Evolutionary conservation across 306 rosid species (phyloP).

Genomic region (Vigna mungo): DNA sequence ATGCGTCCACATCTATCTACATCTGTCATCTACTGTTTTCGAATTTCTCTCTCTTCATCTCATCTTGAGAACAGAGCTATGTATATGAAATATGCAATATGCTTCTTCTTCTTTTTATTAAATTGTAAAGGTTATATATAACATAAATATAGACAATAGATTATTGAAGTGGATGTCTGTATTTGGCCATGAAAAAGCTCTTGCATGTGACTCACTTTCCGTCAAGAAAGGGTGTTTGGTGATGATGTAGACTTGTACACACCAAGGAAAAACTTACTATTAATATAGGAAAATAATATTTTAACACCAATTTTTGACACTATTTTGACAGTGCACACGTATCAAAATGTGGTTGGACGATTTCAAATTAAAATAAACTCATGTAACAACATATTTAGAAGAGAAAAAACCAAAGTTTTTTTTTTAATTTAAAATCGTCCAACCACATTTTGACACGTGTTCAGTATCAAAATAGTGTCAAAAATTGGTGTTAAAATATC

Average conservation of each 20-base stretch:
- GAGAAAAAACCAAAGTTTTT: too few relatives aligned
- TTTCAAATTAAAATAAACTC: too few relatives aligned
- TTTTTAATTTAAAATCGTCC: too few relatives aligned
- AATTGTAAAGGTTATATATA: constrained; percentile 13
- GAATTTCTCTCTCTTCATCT: constrained; percentile 38
- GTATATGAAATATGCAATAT: constrained; percentile 28
- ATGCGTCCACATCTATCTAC: constrained; percentile 27
- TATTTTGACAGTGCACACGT: too few relatives aligned
- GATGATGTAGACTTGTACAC: neutral
- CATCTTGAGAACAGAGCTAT: constrained; percentile 55
- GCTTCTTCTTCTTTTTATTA: neutral
- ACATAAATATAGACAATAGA: constrained; percentile 21
- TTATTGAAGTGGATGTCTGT: constrained; percentile 51
- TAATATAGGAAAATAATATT: too few relatives aligned
- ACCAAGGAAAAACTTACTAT: neutral
- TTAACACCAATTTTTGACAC: too few relatives aligned
- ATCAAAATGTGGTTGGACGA: too few relatives aligned
- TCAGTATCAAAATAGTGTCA: too few relatives aligned
- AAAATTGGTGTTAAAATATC: too few relatives aligned
- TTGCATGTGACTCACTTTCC: constrained; percentile 43
- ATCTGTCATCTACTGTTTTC: constrained; percentile 44
- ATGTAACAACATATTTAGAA: too few relatives aligned
- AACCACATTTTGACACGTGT: too few relatives aligned
- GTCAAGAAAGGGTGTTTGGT: constrained; percentile 36
- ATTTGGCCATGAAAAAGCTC: constrained; percentile 37